These are phyloP conservation scores for Hypomyces perniciosus DNA, from an alignment of 2,329 filamentous ascomycete genomes.

Conservation along the genomic window DNA sequence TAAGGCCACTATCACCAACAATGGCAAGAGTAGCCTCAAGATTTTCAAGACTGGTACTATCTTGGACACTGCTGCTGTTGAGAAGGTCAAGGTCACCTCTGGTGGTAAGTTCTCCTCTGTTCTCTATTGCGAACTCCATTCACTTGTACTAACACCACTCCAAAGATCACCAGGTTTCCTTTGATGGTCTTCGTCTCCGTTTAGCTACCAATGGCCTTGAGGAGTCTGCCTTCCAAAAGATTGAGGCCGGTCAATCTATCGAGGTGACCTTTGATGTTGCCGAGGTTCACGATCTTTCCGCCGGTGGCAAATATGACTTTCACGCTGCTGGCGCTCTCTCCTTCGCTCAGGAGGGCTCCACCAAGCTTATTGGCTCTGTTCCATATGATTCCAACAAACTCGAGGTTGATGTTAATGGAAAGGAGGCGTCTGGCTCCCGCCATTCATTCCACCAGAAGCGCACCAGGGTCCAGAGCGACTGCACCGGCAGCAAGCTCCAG, in stretches of 20 bases:
- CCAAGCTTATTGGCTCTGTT: slow-evolving; percentile 48
- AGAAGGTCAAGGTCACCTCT: slow-evolving; percentile 47
- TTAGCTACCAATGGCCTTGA: slow-evolving; percentile 39
- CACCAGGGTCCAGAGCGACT: slow-evolving; percentile 46
- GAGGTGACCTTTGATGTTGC: slow-evolving; percentile 50
- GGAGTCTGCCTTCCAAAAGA: slow-evolving; percentile 44
- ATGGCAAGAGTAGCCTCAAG: slow-evolving; percentile 42
- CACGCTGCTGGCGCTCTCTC: slow-evolving; percentile 51
- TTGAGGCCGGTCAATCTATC: slow-evolving; percentile 44
- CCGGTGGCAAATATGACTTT: slow-evolving; percentile 51
- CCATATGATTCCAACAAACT: slow-evolving; percentile 55
- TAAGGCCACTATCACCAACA: slow-evolving; percentile 50
- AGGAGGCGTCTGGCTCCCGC: slow-evolving; percentile 44
- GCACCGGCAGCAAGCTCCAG: slow-evolving; percentile 41
- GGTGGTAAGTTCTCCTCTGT: slow-evolving; percentile 31
- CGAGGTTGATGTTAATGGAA: slow-evolving; percentile 50
- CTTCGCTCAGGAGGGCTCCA: slow-evolving; percentile 46
- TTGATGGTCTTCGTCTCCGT: slow-evolving; percentile 48
- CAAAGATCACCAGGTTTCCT: slow-evolving; percentile 36
- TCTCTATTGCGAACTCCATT: neutral
- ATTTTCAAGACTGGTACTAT: slow-evolving; percentile 49
- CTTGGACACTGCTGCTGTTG: slow-evolving; percentile 44
- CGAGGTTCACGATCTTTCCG: slow-evolving; percentile 46
- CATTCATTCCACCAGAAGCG: slow-evolving; percentile 46
- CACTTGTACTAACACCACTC: neutral